These are phyloP conservation scores for Quercus tomentella DNA, from an alignment of 331 rosid genomes.

Conservation along the genomic window DNA sequence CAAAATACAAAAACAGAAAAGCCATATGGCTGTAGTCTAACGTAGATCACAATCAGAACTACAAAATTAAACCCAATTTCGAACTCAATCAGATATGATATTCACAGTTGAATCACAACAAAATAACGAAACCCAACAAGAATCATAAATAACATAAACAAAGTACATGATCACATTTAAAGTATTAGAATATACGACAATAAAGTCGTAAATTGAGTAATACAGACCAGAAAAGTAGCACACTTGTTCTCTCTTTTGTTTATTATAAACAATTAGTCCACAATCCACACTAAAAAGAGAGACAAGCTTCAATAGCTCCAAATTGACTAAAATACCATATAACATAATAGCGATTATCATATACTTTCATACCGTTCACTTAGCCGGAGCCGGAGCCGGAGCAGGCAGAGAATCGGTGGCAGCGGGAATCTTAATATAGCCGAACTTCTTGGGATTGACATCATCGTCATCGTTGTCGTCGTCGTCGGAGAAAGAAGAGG, in stretches of 20 bases:
- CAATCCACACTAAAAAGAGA: constrained; percentile 13
- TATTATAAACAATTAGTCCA: constrained; percentile 11
- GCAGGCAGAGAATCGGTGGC: constrained; percentile 28
- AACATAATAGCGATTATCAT: neutral
- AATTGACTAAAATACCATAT: neutral
- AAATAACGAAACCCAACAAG: no score
- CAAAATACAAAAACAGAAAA: neutral
- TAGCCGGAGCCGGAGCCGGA: constrained; percentile 12
- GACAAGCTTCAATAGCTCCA: constrained; percentile 12
- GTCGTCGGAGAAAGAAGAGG: constrained; percentile 19
- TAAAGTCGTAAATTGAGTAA: neutral
- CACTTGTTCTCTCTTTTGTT: constrained; percentile 18
- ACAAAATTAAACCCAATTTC: neutral
- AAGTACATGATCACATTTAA: neutral
- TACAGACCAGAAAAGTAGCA: constrained; percentile 24
- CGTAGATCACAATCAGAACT: neutral
- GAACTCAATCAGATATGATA: no score
- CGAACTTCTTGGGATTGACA: constrained; percentile 54
- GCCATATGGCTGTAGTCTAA: neutral
- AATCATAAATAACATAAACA: neutral
- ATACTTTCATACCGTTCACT: constrained; percentile 40
- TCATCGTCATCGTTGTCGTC: constrained; percentile 31
- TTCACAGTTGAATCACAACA: no score
- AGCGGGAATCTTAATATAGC: constrained; percentile 59
- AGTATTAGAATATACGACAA: constrained; percentile 1